Percentiles rank a stretch among this genome's conserved stretches.
Conservation (phyloP, 1,139 yeast genomes). For the Blastobotrys arbuscula region DNA sequence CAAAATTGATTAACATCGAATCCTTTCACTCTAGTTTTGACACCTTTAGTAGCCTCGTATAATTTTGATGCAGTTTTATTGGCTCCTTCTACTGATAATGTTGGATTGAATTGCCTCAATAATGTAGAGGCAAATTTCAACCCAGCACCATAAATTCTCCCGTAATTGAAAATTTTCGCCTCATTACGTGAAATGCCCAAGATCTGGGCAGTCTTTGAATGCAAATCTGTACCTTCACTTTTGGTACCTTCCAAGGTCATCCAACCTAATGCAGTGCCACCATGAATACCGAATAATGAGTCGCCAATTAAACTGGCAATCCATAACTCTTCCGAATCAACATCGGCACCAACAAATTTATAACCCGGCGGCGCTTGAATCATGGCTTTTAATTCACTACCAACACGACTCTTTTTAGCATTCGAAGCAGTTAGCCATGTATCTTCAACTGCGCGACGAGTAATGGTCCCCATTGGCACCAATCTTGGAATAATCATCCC, state of each 20-base stretch:
- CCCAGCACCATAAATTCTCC: slow-evolving; percentile 97
- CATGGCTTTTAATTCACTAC: slow-evolving; percentile 88
- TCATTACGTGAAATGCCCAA: slow-evolving; percentile 85
- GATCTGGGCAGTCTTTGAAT: slow-evolving; percentile 87
- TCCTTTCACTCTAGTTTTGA: slow-evolving; percentile 35
- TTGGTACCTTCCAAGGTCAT: slow-evolving; percentile 98
- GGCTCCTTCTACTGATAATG: slow-evolving; percentile 64
- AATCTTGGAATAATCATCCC: slow-evolving; percentile 82
- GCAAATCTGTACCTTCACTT: slow-evolving; percentile 84
- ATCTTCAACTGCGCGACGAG: slow-evolving; percentile 93
- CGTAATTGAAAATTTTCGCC: slow-evolving; percentile 94
- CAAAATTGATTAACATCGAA: slow-evolving; percentile 45
- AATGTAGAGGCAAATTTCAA: slow-evolving; percentile 78
- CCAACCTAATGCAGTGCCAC: slow-evolving; percentile 97
- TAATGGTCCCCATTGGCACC: slow-evolving; percentile 92
- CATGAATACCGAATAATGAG: slow-evolving; percentile 81
- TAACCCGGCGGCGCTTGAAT: slow-evolving; percentile 85
- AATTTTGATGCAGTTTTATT: slow-evolving; percentile 57
- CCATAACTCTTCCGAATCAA: slow-evolving; percentile 97
- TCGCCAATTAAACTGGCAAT: slow-evolving; percentile 95
- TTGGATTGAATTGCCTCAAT: slow-evolving; percentile 75
- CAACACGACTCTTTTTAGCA: slow-evolving; percentile 77
- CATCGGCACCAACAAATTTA: slow-evolving; percentile 92
- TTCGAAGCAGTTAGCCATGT: slow-evolving; percentile 98
- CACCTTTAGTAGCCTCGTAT: slow-evolving; percentile 82